Percentiles rank a stretch among this genome's conserved stretches.
phyloP scores from a whole-genome alignment of 108 stramenopile species.

The Cyclotella choctawhatcheeana region DNA sequence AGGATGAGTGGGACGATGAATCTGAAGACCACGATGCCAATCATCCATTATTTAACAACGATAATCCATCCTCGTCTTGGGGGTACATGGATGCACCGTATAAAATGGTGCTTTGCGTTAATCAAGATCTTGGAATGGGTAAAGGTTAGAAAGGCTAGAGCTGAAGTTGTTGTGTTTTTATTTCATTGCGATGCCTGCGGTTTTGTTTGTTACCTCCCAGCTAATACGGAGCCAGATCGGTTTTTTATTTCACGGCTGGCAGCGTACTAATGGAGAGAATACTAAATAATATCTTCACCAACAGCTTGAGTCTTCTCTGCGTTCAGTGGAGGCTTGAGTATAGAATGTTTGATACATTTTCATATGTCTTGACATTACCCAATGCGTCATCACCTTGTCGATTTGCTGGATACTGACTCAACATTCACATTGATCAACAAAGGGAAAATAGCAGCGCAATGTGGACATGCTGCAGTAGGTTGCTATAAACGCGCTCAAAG shows the following conservation, averaged over 20 bases:
- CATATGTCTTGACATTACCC: not conserved
- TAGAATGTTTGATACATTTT: slow-evolving; percentile 38
- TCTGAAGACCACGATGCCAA: slow-evolving; percentile 29
- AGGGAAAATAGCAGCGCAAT: slow-evolving; percentile 92
- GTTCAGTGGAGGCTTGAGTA: slow-evolving; percentile 24
- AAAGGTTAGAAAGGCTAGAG: slow-evolving; percentile 74
- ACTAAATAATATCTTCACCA: slow-evolving; percentile 27
- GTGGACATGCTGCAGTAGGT: slow-evolving; percentile 90
- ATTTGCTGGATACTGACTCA: too few species aligned
- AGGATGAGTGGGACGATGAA: slow-evolving; percentile 39
- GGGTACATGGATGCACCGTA: slow-evolving; percentile 78
- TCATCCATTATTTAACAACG: slow-evolving; percentile 12
- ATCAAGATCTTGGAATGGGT: slow-evolving; percentile 80
- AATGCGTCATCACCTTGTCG: too few species aligned
- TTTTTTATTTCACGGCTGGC: slow-evolving; percentile 14
- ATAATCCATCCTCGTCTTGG: slow-evolving; percentile 53
- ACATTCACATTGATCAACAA: not conserved
- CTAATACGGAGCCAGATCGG: slow-evolving; percentile 27
- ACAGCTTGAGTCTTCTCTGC: slow-evolving; percentile 33
- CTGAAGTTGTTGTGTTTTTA: too few species aligned
- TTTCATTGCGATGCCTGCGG: too few species aligned
- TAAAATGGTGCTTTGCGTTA: slow-evolving; percentile 88
- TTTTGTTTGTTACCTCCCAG: slow-evolving; percentile 25
- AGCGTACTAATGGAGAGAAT: slow-evolving; percentile 31
- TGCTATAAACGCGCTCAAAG: slow-evolving; percentile 80